A percentile compares a stretch with the other conserved stretches of the same genome.
Conservation (phyloP, 805 yeast genomes). For the Zygoascus flipseniorum region DNA sequence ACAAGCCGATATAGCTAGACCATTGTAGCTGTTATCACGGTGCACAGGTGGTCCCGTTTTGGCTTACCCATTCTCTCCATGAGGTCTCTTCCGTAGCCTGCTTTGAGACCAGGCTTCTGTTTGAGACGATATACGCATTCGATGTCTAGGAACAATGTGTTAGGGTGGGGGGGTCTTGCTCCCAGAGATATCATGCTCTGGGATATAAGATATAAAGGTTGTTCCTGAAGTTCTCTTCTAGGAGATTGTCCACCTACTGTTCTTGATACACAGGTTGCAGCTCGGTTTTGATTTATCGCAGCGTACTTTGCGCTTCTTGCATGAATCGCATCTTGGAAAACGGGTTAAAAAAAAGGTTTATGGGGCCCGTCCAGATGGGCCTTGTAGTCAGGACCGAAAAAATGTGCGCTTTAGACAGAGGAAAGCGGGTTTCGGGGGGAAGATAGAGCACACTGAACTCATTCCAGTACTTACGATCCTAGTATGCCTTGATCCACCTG, state of each 20-base stretch:
- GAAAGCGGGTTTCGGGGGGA: neutral
- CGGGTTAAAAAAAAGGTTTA: neutral
- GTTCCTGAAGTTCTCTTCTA: neutral
- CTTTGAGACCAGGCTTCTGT: conserved; percentile 20
- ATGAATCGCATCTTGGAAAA: conserved; percentile 13
- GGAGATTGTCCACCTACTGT: conserved; percentile 9
- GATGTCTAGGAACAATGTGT: conserved; percentile 7
- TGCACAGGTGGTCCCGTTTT: no score
- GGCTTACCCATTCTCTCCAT: conserved; percentile 15
- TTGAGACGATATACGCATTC: conserved; percentile 18
- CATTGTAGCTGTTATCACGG: no score
- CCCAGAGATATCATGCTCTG: neutral
- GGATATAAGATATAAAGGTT: neutral
- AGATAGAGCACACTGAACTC: neutral
- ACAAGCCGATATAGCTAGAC: neutral
- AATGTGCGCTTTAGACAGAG: no score
- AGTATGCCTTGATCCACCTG: neutral
- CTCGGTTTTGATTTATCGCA: conserved; percentile 18
- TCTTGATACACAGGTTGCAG: conserved; percentile 17
- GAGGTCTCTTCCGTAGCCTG: conserved; percentile 20
- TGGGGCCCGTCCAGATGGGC: neutral
- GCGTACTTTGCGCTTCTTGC: conserved; percentile 18
- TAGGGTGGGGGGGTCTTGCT: neutral
- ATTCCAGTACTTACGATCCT: neutral
- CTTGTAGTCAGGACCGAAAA: no score